These are phyloP conservation scores for Alternaria postmessia DNA, from an alignment of 2,329 filamentous ascomycete species.

Conservation along the genomic window DNA sequence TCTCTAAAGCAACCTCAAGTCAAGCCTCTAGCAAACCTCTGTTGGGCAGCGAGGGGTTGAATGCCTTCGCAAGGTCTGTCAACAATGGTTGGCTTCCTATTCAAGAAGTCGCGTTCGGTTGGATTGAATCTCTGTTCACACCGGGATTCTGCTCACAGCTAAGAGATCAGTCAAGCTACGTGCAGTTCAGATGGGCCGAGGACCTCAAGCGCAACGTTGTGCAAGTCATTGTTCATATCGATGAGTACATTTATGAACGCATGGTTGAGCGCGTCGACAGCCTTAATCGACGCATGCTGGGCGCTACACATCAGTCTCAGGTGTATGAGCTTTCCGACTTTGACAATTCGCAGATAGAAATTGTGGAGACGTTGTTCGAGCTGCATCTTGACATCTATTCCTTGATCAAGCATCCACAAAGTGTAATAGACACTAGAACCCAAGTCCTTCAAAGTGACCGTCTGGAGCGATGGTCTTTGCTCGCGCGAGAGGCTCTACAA, in stretches of 20 bases:
- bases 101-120: conserved; percentile 62
- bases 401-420: conserved; percentile 68
- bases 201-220: conserved; percentile 64
- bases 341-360: conserved; percentile 56
- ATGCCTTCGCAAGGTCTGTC: conserved; percentile 53
- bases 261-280: conserved; percentile 47
- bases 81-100: conserved; percentile 59
- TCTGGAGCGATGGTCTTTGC: conserved; percentile 66
- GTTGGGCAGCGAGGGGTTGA: conserved; percentile 52
- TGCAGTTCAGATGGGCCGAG: conserved; percentile 63
- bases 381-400: conserved; percentile 72
- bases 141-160: conserved; percentile 44
- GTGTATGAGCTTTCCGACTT: conserved; percentile 33
- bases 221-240: conserved; percentile 61
- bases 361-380: conserved; percentile 70
- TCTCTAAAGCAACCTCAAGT: conserved; percentile 58
- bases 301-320: conserved; percentile 22
- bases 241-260: conserved; percentile 60
- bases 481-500: conserved; percentile 64
- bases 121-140: conserved; percentile 61
- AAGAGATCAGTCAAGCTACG: conserved; percentile 58
- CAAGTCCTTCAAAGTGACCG: conserved; percentile 65
- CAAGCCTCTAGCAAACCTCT: conserved; percentile 51
- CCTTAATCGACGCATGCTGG: conserved; percentile 41
- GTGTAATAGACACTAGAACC: conserved; percentile 62